Conservation (phyloP, 306 rosid species). For the Cyclanthera cordifolia region DNA sequence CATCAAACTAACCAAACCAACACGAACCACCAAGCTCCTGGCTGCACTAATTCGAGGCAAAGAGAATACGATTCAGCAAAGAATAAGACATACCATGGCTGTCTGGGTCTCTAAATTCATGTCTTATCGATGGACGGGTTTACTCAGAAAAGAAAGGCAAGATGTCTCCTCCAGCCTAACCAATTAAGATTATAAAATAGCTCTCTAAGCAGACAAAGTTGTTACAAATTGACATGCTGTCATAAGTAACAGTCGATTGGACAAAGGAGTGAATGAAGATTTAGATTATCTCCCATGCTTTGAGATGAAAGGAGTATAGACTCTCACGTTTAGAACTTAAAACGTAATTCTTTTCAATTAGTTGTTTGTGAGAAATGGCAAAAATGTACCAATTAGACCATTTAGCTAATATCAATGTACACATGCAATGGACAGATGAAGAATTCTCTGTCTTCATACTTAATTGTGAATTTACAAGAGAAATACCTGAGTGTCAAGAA, state of each 20-base stretch:
- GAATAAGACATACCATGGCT: background rate
- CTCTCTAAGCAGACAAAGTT: background rate
- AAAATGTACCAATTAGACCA: background rate
- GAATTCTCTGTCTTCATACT: background rate
- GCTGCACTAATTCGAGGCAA: background rate
- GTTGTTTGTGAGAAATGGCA: background rate
- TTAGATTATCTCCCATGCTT: background rate
- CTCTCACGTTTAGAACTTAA: background rate
- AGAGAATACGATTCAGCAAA: background rate
- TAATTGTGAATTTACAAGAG: background rate
- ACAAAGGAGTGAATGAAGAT: background rate
- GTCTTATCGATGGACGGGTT: background rate
- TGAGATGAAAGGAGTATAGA: background rate
- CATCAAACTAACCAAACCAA: background rate
- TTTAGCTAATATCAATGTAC: background rate
- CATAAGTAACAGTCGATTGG: background rate
- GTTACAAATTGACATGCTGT: background rate
- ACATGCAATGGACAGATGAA: background rate
- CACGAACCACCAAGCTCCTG: background rate
- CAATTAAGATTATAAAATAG: background rate
- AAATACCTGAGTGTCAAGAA: constrained; percentile 85
- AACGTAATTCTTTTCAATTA: background rate
- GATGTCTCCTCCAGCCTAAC: background rate
- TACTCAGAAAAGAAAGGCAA: background rate
- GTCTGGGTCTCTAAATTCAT: background rate